Evolutionary conservation across 148 eudicot species (phyloP), one percentile per base, ranked within the genome.

Genomic region (Rhododendron griersonianum): DNA sequence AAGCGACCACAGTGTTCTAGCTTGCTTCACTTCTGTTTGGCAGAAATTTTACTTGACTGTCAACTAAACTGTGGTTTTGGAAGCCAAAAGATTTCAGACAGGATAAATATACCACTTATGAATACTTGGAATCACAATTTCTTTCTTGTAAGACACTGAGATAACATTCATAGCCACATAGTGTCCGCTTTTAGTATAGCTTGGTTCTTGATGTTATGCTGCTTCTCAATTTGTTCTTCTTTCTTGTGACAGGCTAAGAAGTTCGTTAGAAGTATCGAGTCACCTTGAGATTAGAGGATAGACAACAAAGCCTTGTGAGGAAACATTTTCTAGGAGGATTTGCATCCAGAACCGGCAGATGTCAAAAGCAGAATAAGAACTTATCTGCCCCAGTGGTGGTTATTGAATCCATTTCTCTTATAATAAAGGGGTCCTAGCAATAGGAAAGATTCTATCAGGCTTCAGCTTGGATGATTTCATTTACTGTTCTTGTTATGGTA

Each of bases 211-310:
- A 2, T 33, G 35, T 33, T 74, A 6, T 75, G 11, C 41, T 33
- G 39, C 3, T 75, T 35, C 79, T 16, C 76, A 28, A 74, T 21
- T 23, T 8, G 69, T 65, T 87, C 23, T 78, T 61, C 61, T 84
- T 57, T 81, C 57, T 83, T 63, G 53, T 85, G 57, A 67, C 98
- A 96, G 98, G 96, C 96, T 28, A 95, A 95, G 90, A 95, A 94
- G 88, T 87, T 94, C 19, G 92, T 95, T 78, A 92, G 84, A 87
- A 91, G 86, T 61, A 80, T 94, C 11, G 94, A 95, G 87, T 91
- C 96, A 7, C 83, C 94, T 69, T 90, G 86, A 93, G 74, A 76
- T 76, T 21, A 81, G 57, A 41, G 73, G 69, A 57, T 81, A 41
- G 81, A 86, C 33, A 47, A 35, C 19, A 35, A 65, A 67, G 86